Percentiles rank a stretch among this genome's conserved stretches.
Evolutionary conservation across 495 filamentous ascomycete species (phyloP).

Genomic region (Penicillium cosmopolitanum): DNA sequence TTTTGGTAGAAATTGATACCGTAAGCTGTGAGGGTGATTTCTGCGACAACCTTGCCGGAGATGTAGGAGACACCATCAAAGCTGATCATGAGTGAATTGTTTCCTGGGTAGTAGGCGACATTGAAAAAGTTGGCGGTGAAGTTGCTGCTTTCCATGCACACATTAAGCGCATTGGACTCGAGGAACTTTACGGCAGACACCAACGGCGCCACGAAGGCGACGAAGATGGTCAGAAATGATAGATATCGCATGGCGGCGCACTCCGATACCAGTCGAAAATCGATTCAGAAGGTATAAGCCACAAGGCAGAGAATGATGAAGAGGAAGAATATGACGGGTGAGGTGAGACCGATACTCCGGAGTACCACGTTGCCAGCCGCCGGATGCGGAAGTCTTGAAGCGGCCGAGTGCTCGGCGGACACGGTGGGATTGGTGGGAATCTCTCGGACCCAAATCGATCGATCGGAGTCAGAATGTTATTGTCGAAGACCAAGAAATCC

Average conservation of each 20-base stretch:
- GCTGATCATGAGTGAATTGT: conserved; percentile 70
- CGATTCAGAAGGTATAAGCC: conserved; percentile 15
- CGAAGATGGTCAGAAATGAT: conserved; percentile 43
- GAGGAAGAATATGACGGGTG: conserved; percentile 31
- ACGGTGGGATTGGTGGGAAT: background rate
- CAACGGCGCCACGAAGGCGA: conserved; percentile 45
- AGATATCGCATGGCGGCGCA: conserved; percentile 42
- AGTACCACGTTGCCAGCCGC: conserved; percentile 42
- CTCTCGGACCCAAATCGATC: background rate
- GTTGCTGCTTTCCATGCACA: conserved; percentile 76
- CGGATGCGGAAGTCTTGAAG: conserved; percentile 45
- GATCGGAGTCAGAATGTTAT: background rate
- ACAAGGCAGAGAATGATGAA: conserved; percentile 19
- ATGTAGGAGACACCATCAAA: conserved; percentile 86
- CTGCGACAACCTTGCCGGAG: conserved; percentile 79
- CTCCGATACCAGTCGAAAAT: conserved; percentile 8
- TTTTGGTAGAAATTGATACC: conserved; percentile 69
- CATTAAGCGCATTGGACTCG: conserved; percentile 74
- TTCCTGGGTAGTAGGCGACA: conserved; percentile 76
- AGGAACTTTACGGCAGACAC: conserved; percentile 53
- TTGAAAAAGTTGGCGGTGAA: conserved; percentile 85
- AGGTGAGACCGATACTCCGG: conserved; percentile 37
- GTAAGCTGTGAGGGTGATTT: conserved; percentile 78
- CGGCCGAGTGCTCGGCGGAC: conserved; percentile 13
- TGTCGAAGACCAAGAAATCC: background rate